phyloP scores from a whole-genome alignment of 257 asterid species.

The Capsicum rhomboideum region DNA sequence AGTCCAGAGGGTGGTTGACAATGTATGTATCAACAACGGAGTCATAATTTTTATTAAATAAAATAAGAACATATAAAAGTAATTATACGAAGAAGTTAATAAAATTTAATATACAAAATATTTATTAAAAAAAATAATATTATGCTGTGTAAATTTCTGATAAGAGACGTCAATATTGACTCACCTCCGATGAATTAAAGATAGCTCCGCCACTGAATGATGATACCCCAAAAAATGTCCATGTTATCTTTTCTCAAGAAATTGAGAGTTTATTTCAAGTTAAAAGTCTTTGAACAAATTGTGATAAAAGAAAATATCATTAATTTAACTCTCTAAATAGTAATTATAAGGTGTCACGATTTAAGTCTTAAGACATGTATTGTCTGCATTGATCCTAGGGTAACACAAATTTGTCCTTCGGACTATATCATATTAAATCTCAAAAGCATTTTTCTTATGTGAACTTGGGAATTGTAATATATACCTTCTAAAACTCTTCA shows the following conservation, averaged over 20 bases:
- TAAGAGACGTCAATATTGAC: background rate
- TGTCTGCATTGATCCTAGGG: background rate
- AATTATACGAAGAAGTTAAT: background rate
- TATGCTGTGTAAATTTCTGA: accelerated
- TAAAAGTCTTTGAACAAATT: background rate
- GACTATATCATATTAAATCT: background rate
- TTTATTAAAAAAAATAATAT: too few relatives aligned
- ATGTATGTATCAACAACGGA: accelerated
- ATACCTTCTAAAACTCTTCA: background rate
- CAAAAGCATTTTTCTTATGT: background rate
- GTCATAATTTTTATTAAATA: background rate
- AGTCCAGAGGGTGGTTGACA: conserved; percentile 13
- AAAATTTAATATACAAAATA: background rate
- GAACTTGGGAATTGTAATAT: background rate
- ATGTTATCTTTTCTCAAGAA: background rate
- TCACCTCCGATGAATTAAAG: background rate
- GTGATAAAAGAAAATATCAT: background rate
- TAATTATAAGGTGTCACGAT: background rate
- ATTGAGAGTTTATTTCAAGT: background rate
- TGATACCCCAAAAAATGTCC: background rate
- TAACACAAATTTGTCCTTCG: background rate
- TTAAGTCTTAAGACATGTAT: background rate
- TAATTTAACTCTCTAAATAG: background rate
- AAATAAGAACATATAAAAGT: background rate
- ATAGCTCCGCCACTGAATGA: background rate